Evolutionary conservation across 257 asterid genomes (phyloP).

Genomic region (Catharanthus roseus): DNA sequence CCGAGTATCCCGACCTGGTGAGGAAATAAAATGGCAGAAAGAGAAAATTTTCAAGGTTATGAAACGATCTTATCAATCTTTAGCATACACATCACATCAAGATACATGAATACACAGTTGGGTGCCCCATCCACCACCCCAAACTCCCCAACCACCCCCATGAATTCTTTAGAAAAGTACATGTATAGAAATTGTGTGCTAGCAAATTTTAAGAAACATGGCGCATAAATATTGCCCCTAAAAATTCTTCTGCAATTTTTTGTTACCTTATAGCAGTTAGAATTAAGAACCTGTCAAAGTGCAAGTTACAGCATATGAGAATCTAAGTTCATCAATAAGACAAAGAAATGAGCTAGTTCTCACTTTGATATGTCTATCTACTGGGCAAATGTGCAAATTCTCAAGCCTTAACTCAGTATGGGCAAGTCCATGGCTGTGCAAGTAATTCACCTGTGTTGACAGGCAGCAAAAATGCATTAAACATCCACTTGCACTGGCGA

Average conservation of each 20-base stretch:
- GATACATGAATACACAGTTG: too few species aligned
- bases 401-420: slow-evolving; percentile 92
- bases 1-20: slow-evolving; percentile 88
- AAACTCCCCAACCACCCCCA: too few species aligned
- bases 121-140: too few species aligned
- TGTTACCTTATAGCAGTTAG: neutral
- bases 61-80: too few species aligned
- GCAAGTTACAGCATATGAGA: neutral
- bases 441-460: slow-evolving; percentile 75
- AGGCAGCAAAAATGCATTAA: slow-evolving; percentile 9
- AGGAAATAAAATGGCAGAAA: slow-evolving; percentile 13
- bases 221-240: neutral
- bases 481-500: slow-evolving; percentile 8
- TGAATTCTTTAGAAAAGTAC: neutral
- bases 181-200: neutral
- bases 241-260: neutral
- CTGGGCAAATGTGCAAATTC: slow-evolving; percentile 84
- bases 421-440: slow-evolving; percentile 96
- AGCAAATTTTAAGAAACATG: neutral
- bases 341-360: slow-evolving; percentile 24
- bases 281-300: neutral
- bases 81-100: too few species aligned
- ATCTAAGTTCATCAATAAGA: slow-evolving; percentile 1
- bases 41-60: neutral
- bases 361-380: slow-evolving; percentile 88